Evolutionary conservation across 164 flowering plant species (phyloP).

Genomic region (Tetracentron sinense): DNA sequence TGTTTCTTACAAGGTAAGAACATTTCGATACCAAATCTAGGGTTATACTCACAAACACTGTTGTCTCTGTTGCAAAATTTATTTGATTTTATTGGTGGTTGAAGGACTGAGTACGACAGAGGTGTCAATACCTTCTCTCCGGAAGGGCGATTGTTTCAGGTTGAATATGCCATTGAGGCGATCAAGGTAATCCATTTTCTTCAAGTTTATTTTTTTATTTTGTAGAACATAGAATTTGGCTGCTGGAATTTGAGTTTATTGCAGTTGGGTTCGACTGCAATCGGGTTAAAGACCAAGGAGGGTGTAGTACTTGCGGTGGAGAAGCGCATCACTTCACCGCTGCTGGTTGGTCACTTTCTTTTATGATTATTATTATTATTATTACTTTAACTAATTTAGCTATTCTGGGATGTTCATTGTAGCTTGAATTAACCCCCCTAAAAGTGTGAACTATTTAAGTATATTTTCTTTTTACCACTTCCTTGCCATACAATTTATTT

Average conservation of each 20-base stretch:
- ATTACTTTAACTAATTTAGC: too few species aligned
- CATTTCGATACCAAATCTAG: not conserved
- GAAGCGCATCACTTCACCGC: slow-evolving; percentile 93
- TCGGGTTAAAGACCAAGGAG: slow-evolving; percentile 86
- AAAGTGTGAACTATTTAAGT: too few species aligned
- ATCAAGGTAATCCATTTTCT: slow-evolving; percentile 58
- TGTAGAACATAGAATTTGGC: too few species aligned
- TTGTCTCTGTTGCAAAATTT: not conserved
- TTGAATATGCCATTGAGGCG: slow-evolving; percentile 97
- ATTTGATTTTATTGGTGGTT: slow-evolving; percentile 6
- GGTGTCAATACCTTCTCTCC: slow-evolving; percentile 99
- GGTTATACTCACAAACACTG: not conserved
- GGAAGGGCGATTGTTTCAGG: slow-evolving; percentile 92
- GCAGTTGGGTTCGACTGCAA: slow-evolving; percentile 95
- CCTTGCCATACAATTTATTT: too few species aligned
- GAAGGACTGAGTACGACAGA: slow-evolving; percentile 95
- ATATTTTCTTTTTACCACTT: too few species aligned
- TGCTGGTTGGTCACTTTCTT: slow-evolving; percentile 54
- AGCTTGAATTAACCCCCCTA: too few species aligned
- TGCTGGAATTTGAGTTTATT: not conserved
- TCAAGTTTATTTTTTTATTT: too few species aligned
- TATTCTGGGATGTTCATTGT: too few species aligned
- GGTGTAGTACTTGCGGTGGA: slow-evolving; percentile 99
- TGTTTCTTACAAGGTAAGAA: slow-evolving; percentile 56
- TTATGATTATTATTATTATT: not conserved